Evolutionary conservation across 345 rosid genomes (phyloP).

Genomic region (Microthlaspi erraticum): DNA sequence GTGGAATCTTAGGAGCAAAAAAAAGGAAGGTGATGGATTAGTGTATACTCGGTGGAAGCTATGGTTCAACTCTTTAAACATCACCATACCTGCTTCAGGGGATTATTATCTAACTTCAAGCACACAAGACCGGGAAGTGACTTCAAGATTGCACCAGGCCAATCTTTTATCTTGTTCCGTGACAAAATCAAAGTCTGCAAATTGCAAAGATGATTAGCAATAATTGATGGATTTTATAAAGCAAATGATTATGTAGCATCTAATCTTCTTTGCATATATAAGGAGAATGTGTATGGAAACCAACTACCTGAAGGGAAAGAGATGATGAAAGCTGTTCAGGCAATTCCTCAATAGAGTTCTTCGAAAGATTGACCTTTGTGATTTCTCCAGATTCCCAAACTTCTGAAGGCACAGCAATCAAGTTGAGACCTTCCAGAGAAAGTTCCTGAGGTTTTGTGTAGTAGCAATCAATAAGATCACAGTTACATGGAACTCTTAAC

Average conservation of each 20-base stretch:
- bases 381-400: slow-evolving; percentile 82
- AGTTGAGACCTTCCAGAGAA: slow-evolving; percentile 69
- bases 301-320: slow-evolving; percentile 66
- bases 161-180: slow-evolving; percentile 75
- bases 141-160: slow-evolving; percentile 75
- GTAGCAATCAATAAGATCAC: slow-evolving; percentile 16
- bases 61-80: background rate
- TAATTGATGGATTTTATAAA: background rate
- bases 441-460: slow-evolving; percentile 63
- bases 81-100: slow-evolving; percentile 65
- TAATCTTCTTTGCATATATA: slow-evolving; percentile 7
- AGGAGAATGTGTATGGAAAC: background rate
- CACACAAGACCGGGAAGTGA: slow-evolving; percentile 69
- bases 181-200: slow-evolving; percentile 80
- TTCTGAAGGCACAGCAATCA: slow-evolving; percentile 79
- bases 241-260: background rate
- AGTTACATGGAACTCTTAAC: background rate
- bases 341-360: slow-evolving; percentile 78
- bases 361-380: slow-evolving; percentile 74
- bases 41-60: slow-evolving; percentile 14
- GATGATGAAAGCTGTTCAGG: slow-evolving; percentile 78
- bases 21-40: slow-evolving; percentile 30
- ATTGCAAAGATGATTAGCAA: slow-evolving; percentile 19
- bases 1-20: too few relatives aligned
- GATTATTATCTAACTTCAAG: slow-evolving; percentile 86